Conservation (phyloP, 176 grass and related monocot genomes). For the Musa beccarii region DNA sequence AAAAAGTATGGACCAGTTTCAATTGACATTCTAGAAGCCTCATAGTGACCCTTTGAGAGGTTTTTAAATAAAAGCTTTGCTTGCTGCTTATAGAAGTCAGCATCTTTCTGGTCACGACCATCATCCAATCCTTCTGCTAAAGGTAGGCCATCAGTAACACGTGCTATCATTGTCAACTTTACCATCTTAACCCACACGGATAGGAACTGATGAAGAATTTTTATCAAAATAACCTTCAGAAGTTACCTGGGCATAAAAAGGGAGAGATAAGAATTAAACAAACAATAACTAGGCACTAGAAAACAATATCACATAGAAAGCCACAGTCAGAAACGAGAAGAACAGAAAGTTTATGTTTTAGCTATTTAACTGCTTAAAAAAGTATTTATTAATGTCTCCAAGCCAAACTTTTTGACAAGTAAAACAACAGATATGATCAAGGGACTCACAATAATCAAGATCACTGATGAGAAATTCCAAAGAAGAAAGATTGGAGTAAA, state of each 20-base stretch:
- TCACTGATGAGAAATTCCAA: neutral
- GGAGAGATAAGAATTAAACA: neutral
- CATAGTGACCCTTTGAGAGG: slow-evolving; percentile 76
- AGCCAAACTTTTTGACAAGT: neutral
- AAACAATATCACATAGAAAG: neutral
- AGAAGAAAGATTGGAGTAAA: neutral
- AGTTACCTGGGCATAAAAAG: neutral
- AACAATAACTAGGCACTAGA: neutral
- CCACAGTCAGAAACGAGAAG: neutral
- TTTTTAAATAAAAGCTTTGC: slow-evolving; percentile 97
- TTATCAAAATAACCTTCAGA: slow-evolving; percentile 1
- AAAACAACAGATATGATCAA: neutral
- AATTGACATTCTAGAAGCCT: slow-evolving; percentile 96
- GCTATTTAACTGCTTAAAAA: neutral
- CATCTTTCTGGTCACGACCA: slow-evolving; percentile 69
- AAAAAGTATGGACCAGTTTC: slow-evolving; percentile 87
- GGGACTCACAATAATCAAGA: neutral
- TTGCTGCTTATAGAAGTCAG: slow-evolving; percentile 96
- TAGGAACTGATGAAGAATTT: neutral
- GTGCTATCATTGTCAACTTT: slow-evolving; percentile 97
- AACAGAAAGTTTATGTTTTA: neutral
- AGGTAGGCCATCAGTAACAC: slow-evolving; percentile 89
- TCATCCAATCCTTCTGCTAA: slow-evolving; percentile 89
- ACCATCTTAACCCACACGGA: slow-evolving; percentile 46
- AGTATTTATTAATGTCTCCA: too few relatives aligned